Base-by-base conservation (phyloP, 2,329 filamentous ascomycete genomes). In the Myrmaecium sp. region DNA sequence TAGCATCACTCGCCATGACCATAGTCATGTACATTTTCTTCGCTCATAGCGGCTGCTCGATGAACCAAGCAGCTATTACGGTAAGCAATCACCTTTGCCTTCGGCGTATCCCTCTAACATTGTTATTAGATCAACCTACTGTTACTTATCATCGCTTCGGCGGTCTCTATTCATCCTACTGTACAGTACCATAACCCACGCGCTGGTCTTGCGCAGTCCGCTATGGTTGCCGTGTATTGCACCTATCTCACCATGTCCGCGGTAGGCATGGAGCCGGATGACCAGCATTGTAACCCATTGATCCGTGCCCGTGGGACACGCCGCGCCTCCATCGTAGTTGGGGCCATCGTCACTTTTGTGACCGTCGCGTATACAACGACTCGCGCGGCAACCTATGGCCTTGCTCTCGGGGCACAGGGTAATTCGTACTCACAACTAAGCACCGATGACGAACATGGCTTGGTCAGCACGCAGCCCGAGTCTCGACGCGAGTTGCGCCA, bases 1-100 rank as follows among this genome's bases (percentile, higher is more conserved):
- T 92, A 35, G 75, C 72, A 20, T 91, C 83, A 10, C 60, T 95
- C 27, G 81, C 74, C 39, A 93, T 98, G 82, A 95, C 86, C 2
- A 74, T 94, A 34, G 57, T 98, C 44, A 91, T 94, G 73, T 98
- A 95, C 61, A 68, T 91, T 48, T 98, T 93, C 66, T 98, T 98
- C 44, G 86, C 86, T 4, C 57, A 59, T 18, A 63, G 65, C 19
- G 71, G 73, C 33, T 98, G 89, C 53, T 68, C 78, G 30, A 94
- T 95, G 84, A 98, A 98, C 54, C 84, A 95, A 55, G 74, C 83
- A 6, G 84, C 82, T 32, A 94, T 98, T 40, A 91, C 84, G 12
- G 62, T 67, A 52, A 43, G 58, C 49, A 9, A 6, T n/a, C 19
- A 11, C 6, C 4, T 16, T 23, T 13, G 18, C 25, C 15, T 15